Conservation (phyloP, 2,329 filamentous ascomycete species). For the Aureobasidium melanogenum region DNA sequence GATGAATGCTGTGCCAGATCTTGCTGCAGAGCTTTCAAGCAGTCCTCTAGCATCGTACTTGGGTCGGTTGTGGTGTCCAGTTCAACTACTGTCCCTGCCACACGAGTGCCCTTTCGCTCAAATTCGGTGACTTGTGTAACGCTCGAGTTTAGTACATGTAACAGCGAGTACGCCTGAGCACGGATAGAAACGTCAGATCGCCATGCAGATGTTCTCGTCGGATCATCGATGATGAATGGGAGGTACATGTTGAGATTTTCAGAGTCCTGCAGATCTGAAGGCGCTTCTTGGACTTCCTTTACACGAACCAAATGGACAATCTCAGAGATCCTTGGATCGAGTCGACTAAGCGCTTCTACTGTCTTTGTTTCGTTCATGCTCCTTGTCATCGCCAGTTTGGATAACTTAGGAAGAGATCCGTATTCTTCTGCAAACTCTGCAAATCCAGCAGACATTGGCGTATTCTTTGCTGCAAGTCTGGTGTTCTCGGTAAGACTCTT, state of each 20-base stretch:
- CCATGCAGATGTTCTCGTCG: slow-evolving; percentile 35
- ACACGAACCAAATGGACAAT: slow-evolving; percentile 36
- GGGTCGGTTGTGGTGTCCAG: background rate
- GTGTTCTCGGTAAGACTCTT: slow-evolving; percentile 23
- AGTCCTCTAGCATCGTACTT: background rate
- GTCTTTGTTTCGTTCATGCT: background rate
- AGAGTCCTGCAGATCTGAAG: slow-evolving; percentile 12
- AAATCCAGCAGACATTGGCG: slow-evolving; percentile 19
- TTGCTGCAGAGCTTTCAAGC: background rate
- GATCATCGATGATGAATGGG: slow-evolving; percentile 49
- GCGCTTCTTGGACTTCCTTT: slow-evolving; percentile 17
- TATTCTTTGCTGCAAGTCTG: slow-evolving; percentile 18
- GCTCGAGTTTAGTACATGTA: slow-evolving; percentile 17
- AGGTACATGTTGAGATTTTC: slow-evolving; percentile 48
- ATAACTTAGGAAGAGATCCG: slow-evolving; percentile 7
- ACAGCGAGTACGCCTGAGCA: slow-evolving; percentile 30
- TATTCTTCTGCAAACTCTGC: slow-evolving; percentile 26
- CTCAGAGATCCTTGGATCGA: slow-evolving; percentile 46
- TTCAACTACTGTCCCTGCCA: slow-evolving; percentile 14
- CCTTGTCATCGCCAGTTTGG: slow-evolving; percentile 3
- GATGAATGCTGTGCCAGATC: background rate
- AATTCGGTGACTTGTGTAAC: slow-evolving; percentile 28
- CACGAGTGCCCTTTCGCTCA: slow-evolving; percentile 26
- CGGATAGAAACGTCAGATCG: slow-evolving; percentile 29
- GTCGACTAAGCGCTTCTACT: slow-evolving; percentile 14